Evolutionary conservation across 75 land plant species (phyloP).

Genomic region (Larix kaempferi): DNA sequence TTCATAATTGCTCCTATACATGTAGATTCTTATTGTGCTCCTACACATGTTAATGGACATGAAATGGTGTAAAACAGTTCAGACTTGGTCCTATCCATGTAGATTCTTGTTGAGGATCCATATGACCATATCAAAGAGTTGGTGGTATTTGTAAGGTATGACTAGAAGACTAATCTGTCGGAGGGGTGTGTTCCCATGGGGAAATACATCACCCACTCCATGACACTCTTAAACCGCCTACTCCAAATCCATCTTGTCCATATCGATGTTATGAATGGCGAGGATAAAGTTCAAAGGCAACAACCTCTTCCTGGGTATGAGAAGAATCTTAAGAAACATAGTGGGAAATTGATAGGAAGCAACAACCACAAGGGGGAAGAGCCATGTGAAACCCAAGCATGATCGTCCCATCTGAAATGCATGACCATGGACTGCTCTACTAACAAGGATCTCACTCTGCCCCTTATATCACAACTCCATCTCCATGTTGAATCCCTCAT

Average conservation of each 20-base stretch:
- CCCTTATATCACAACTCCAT: background rate
- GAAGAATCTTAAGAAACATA: slow-evolving; percentile 9
- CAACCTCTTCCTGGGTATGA: slow-evolving; percentile 35
- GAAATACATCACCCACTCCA: slow-evolving; percentile 27
- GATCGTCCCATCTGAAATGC: slow-evolving; percentile 27
- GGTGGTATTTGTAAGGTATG: slow-evolving; percentile 37
- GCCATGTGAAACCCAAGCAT: slow-evolving; percentile 16
- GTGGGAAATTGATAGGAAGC: slow-evolving; percentile 10
- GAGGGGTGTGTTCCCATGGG: slow-evolving; percentile 30
- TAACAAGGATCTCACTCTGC: slow-evolving; percentile 20
- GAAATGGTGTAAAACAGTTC: slow-evolving; percentile 19
- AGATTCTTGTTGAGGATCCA: slow-evolving; percentile 18
- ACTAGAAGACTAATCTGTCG: slow-evolving; percentile 44
- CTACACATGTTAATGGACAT: slow-evolving; percentile 22
- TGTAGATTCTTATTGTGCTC: slow-evolving; percentile 6
- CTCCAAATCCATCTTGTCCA: slow-evolving; percentile 76
- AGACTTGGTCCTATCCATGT: slow-evolving; percentile 14
- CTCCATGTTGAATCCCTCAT: too few species aligned
- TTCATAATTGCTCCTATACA: too few species aligned
- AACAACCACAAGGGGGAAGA: slow-evolving; percentile 16
- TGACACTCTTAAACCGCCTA: slow-evolving; percentile 14
- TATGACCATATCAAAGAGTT: slow-evolving; percentile 31
- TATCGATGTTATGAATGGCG: slow-evolving; percentile 56
- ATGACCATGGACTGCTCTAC: slow-evolving; percentile 22
- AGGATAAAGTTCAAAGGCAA: slow-evolving; percentile 71